Evolutionary conservation across 148 eudicot species (phyloP).

Genomic region (Rhododendron molle): DNA sequence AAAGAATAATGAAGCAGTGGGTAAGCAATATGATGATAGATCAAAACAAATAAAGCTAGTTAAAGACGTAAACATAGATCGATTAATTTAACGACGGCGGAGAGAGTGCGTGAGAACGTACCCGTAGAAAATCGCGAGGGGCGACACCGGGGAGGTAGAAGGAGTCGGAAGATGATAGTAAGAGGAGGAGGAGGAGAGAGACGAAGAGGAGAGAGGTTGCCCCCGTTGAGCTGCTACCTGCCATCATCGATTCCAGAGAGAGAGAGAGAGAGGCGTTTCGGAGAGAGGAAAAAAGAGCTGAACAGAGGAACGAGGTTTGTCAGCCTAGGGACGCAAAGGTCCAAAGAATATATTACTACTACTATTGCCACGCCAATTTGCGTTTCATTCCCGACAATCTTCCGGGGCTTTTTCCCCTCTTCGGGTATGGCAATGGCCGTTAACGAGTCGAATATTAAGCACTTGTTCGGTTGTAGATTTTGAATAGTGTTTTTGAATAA

Average conservation of each 20-base stretch:
- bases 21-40: neutral
- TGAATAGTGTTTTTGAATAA: too few species aligned
- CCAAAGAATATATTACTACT: neutral
- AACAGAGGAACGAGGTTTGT: neutral
- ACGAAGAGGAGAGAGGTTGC: conserved; percentile 16
- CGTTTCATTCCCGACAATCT: neutral
- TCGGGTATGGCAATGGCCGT: too few species aligned
- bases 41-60: neutral
- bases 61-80: neutral
- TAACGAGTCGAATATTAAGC: too few species aligned
- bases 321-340: neutral
- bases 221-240: conserved; percentile 5
- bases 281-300: neutral
- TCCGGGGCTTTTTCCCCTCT: too few species aligned
- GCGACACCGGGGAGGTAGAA: conserved; percentile 58
- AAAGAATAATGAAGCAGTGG: neutral
- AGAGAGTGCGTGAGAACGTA: conserved; percentile 1
- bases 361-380: neutral
- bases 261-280: neutral
- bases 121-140: conserved; percentile 35
- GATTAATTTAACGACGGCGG: neutral
- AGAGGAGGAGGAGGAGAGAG: conserved; percentile 11
- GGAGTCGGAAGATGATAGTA: conserved; percentile 28
- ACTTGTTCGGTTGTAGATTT: too few species aligned
- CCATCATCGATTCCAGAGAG: conserved; percentile 19